Percentiles rank a stretch among this genome's conserved stretches.
Conservation (phyloP, 2,329 filamentous ascomycete species). For the Amylocarpus encephaloides region DNA sequence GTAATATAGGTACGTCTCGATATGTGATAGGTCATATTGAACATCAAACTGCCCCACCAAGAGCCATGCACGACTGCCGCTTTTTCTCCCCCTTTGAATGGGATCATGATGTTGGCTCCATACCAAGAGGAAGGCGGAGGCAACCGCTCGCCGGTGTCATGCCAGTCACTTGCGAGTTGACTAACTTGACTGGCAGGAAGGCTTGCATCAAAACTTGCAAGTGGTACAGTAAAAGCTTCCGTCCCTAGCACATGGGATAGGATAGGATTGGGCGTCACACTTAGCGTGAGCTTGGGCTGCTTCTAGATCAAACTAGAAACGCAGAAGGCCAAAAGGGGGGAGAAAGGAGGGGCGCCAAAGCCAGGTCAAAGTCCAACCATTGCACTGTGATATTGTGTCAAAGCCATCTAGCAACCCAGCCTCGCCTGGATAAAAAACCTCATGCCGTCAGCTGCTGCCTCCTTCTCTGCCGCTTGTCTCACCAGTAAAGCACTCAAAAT, state of each 20-base stretch:
- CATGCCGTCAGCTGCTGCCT: slow-evolving; percentile 4
- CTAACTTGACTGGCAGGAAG: background rate
- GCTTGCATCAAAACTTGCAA: no score
- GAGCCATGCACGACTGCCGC: background rate
- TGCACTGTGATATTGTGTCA: background rate
- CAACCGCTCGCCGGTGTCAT: background rate
- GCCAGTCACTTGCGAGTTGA: background rate
- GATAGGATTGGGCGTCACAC: background rate
- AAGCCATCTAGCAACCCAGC: background rate
- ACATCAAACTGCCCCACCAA: background rate
- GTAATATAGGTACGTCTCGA: background rate
- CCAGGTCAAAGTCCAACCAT: slow-evolving; percentile 2
- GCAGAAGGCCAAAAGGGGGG: slow-evolving; percentile 5
- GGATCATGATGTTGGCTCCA: no score
- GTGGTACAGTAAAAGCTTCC: no score
- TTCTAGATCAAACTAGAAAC: slow-evolving; percentile 3
- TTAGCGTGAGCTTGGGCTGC: background rate
- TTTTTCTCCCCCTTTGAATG: background rate
- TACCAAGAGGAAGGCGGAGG: background rate
- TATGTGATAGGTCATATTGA: background rate
- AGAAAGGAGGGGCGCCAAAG: slow-evolving; percentile 1
- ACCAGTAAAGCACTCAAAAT: background rate
- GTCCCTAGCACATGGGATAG: background rate
- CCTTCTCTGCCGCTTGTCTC: slow-evolving; percentile 3
- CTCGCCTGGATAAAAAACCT: slow-evolving; percentile 5